phyloP scores from a whole-genome alignment of 108 stramenopile genomes.

The Mediolabrus comicus region DNA sequence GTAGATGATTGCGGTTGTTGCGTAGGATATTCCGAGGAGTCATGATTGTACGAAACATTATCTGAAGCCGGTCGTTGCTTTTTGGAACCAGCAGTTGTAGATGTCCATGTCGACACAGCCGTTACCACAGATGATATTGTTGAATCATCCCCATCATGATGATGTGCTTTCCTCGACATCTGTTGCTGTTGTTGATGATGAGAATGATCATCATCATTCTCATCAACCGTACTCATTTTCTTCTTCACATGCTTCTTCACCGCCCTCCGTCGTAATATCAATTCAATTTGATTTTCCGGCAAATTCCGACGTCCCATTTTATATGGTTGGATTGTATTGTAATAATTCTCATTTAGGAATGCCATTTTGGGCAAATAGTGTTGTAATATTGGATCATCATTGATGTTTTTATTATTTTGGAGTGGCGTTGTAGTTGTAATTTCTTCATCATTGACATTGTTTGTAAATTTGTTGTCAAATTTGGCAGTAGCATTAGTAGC shows the following conservation, averaged over 20 bases:
- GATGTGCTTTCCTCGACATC: background rate
- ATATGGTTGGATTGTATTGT: constrained; percentile 23
- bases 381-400: constrained; percentile 14
- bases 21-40: background rate
- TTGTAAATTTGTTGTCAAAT: too few species aligned
- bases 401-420: background rate
- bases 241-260: constrained; percentile 21
- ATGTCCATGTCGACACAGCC: constrained; percentile 13
- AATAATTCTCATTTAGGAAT: constrained; percentile 20
- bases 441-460: background rate
- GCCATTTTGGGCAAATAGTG: constrained; percentile 26
- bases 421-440: background rate
- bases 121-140: constrained; percentile 35
- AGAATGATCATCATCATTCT: background rate
- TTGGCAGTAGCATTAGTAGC: too few species aligned
- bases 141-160: constrained; percentile 28
- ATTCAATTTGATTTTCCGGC: constrained; percentile 42
- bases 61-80: background rate
- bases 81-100: background rate
- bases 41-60: background rate
- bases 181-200: constrained; percentile 7
- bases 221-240: background rate
- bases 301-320: constrained; percentile 23
- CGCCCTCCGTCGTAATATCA: constrained; percentile 36
- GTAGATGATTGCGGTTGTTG: background rate